These are phyloP conservation scores for Russula olivacea DNA, from an alignment of 768 basidiomycete species.

Conservation along the genomic window DNA sequence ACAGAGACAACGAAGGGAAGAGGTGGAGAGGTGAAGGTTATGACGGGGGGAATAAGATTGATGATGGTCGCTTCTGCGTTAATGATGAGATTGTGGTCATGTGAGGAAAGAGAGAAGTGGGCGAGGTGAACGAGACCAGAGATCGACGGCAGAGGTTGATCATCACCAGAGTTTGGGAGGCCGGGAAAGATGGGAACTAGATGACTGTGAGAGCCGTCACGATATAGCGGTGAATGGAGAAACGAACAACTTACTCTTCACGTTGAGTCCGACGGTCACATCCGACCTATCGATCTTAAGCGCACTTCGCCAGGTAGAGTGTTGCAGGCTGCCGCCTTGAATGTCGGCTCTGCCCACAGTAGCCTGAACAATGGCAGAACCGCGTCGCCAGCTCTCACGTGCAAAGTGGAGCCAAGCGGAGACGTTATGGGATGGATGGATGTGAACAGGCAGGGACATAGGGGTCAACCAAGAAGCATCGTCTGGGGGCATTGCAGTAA, in stretches of 20 bases:
- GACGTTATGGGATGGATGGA: conserved; percentile 15
- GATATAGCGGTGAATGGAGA: conserved; percentile 5
- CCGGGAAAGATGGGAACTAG: conserved; percentile 63
- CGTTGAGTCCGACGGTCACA: conserved; percentile 32
- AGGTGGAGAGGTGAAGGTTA: conserved; percentile 48
- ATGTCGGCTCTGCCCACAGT: conserved; percentile 3
- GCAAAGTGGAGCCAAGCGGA: conserved; percentile 21
- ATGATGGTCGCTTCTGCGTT: conserved; percentile 50
- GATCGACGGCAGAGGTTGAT: conserved; percentile 48
- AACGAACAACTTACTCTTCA: conserved; percentile 44
- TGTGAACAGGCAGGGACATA: conserved; percentile 16
- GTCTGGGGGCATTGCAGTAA: conserved; percentile 19
- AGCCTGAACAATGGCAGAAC: conserved; percentile 8
- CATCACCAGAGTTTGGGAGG: conserved; percentile 52
- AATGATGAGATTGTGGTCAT: conserved; percentile 30
- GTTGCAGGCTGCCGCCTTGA: conserved; percentile 1
- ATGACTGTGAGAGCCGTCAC: conserved; percentile 14
- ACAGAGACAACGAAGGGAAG: conserved; percentile 61
- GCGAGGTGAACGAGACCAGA: conserved; percentile 55
- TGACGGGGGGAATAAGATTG: conserved; percentile 47
- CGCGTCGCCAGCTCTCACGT: conserved; percentile 17
- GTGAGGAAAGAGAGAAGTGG: conserved; percentile 45
- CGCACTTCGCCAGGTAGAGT: conserved; percentile 13
- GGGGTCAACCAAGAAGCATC: conserved; percentile 20
- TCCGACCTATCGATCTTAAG: conserved; percentile 1